These are phyloP conservation scores for Pythium folliculosum DNA, from an alignment of 352 stramenopile species.

Conservation along the genomic window DNA sequence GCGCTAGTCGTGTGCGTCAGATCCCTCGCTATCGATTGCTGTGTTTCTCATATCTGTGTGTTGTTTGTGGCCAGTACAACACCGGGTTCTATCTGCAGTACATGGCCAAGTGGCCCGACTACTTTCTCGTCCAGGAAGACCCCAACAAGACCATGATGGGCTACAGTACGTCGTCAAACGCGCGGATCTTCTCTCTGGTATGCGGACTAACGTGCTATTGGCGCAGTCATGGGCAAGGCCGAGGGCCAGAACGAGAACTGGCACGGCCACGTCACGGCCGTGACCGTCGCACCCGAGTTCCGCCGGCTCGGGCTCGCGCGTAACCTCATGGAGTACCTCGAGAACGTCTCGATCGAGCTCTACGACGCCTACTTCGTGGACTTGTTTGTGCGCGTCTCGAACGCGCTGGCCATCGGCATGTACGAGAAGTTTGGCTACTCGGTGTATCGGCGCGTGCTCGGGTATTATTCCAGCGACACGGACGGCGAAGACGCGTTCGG, in stretches of 20 bases:
- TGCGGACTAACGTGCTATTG: no score
- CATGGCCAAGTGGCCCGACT: constrained; percentile 96
- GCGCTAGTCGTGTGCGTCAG: neutral
- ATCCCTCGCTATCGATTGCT: constrained; percentile 9
- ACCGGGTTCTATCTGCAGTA: constrained; percentile 98
- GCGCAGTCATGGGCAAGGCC: constrained; percentile 92
- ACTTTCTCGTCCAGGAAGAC: constrained; percentile 95
- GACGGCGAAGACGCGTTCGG: constrained; percentile 89
- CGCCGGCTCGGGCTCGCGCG: constrained; percentile 90
- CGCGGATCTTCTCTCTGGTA: no score
- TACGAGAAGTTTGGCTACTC: constrained; percentile 93
- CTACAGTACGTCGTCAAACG: constrained; percentile 72
- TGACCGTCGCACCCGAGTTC: constrained; percentile 97
- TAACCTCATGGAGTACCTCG: constrained; percentile 94
- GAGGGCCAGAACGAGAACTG: constrained; percentile 95
- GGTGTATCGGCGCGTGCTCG: constrained; percentile 90
- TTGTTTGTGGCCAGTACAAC: constrained; percentile 86
- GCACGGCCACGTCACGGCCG: constrained; percentile 98
- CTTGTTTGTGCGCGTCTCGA: constrained; percentile 97
- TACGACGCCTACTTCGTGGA: constrained; percentile 98
- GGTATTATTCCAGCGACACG: constrained; percentile 89
- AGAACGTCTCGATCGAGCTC: constrained; percentile 79
- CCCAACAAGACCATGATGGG: constrained; percentile 95
- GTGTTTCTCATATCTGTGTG: neutral
- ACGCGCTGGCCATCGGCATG: constrained; percentile 92